Base-by-base conservation (phyloP, 805 yeast genomes). In the Debaryomyces prosopidis region DNA sequence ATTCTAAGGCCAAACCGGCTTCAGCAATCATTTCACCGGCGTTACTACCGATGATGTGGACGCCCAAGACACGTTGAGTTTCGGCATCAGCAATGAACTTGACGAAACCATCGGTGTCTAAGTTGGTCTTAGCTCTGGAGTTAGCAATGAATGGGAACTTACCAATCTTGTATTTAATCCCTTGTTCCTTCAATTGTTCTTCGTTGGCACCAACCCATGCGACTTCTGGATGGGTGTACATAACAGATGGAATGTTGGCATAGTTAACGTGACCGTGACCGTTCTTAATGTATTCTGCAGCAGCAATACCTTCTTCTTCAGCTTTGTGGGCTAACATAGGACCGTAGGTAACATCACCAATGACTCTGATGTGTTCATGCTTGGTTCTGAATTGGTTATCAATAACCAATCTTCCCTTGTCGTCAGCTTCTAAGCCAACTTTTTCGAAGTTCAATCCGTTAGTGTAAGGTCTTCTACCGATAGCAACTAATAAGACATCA, bases 1-100 rank as follows among this genome's bases (percentile, higher is more conserved):
- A 94, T 76, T 94, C 99, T 52, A 94, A 70, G 37, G 99, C 99
- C 66, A 94, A 80, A 56, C 96, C 96, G 52, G 90, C 97, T 78
- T 95, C 99, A 55, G 96, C 98, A 68, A 94, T 94, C 97, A 94
- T 89, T 79, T 94, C 99, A 75, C 99, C 99, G 48, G 99, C 99
- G 65, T 89, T 91, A 57, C 99, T 87, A 59, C 99, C 99, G 57
- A 91, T 86, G 67, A 94, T 92, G 77, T 94, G 99, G 50, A 87
- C 90, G 69, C 99, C 99, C 55, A 94, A 77, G 37, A 94, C 81
- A 72, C 99, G 84, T 75, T 94, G 96, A 52, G 99, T 92, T 74
- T 92, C 96, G 56, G 96, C 91, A 71, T 94, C 99, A 51, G 96
- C 91, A 55, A 94, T 69, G 65, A 94, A 83, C 79, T 94, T 94